Conservation (phyloP, 2,329 filamentous ascomycete species). For the Stemphylium lycopersici region DNA sequence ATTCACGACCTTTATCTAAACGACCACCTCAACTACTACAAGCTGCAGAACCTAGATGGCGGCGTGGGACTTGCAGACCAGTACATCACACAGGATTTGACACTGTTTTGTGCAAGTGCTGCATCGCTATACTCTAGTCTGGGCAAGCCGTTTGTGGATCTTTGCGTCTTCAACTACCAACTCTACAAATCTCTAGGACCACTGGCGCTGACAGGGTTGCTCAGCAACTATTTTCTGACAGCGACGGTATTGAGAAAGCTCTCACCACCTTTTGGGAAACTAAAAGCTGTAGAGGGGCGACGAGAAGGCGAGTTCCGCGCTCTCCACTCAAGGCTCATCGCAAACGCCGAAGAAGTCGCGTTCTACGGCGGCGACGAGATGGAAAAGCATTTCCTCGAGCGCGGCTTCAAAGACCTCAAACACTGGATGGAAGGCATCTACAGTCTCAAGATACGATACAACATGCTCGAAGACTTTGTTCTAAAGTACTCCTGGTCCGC, state of each 20-base stretch:
- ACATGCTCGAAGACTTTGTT: constrained; percentile 98
- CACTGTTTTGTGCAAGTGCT: constrained; percentile 90
- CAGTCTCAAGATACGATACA: constrained; percentile 95
- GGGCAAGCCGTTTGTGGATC: constrained; percentile 96
- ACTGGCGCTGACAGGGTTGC: constrained; percentile 80
- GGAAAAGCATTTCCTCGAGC: constrained; percentile 90
- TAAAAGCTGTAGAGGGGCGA: constrained; percentile 93
- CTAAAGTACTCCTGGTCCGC: constrained; percentile 99
- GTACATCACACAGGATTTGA: constrained; percentile 96
- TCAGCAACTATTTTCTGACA: constrained; percentile 93
- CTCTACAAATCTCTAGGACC: constrained; percentile 90
- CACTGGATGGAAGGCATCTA: constrained; percentile 99
- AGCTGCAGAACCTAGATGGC: constrained; percentile 88
- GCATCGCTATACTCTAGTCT: constrained; percentile 93
- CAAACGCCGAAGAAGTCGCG: constrained; percentile 95
- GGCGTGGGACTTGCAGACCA: constrained; percentile 93
- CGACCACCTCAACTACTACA: constrained; percentile 95
- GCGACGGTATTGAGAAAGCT: constrained; percentile 86
- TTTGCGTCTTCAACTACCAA: constrained; percentile 98
- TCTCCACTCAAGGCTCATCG: constrained; percentile 87
- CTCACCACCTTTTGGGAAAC: constrained; percentile 93
- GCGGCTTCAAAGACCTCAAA: constrained; percentile 90
- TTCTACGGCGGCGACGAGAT: constrained; percentile 97
- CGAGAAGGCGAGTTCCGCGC: constrained; percentile 95
- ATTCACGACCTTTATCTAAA: constrained; percentile 97